Evolutionary conservation across 2,329 filamentous ascomycete species (phyloP), one percentile per base, ranked within the genome.

Genomic region (Camillea tinctor): DNA sequence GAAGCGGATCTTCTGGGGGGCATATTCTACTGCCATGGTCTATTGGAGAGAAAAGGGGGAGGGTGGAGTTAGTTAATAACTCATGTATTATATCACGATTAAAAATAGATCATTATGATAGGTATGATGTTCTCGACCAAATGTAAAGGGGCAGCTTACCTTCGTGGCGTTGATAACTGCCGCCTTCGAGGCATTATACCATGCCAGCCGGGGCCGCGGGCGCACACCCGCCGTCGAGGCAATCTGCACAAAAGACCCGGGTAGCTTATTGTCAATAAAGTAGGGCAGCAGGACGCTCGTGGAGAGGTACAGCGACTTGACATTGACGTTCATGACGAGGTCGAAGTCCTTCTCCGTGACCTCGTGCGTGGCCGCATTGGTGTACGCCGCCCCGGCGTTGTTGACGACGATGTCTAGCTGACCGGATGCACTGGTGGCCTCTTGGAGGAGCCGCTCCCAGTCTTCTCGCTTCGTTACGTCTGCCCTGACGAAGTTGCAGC

Each of bases 141-240:
- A 44, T 6, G 7, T 15, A 13, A 48, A 52, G 0, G 17, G 4
- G 30, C 7, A 17, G 1, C 20, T 59, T 56, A 72, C 71, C 69
- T 83, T 83, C 0, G 79, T 80, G 48, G 84, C 85, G 54, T 83
- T 88, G 66, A 82, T 82, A 11, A 88, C 83, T 0, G 88, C 88
- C 0, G 84, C 87, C 71, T 91, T 91, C 50, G 82, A 85, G 1
- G 87, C 85, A 68, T 89, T 90, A 68, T 90, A 90, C 87, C 88
- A 90, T 1, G 87, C 86, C 52, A 90, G 69, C 0, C 86, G 83
- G 0, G 85, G 84, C 22, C 88, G 78, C 0, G 88, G 88, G 23
- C 88, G 75, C 7, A 77, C 73, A 2, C 82, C 86, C 0, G 87
- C 87, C 0, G 87, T 88, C 1, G 84, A 88, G 0, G 88, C 86